Evolutionary conservation across 148 eudicot genomes (phyloP), one percentile per base, ranked within the genome.

Genomic region (Linanthus parryae): DNA sequence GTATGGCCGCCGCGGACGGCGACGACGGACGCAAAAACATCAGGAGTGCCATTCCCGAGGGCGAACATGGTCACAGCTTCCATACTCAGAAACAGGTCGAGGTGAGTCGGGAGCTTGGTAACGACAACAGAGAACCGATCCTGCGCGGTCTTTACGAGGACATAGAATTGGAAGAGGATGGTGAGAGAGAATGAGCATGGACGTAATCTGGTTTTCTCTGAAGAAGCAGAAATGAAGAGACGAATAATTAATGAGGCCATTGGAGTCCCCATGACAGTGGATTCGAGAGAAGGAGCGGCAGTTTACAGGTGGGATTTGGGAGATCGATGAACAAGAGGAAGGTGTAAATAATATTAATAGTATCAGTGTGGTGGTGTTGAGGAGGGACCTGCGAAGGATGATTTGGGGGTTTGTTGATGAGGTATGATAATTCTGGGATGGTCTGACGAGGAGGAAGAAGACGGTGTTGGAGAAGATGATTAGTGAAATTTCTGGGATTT

Each of bases 11-110:
- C 68, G 3, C 72, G 63, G 3, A 88, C 75, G 2, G 97, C 97
- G 1, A 94, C 90, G 5, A 79, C 73, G 0, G 94, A 76, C 0
- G 94, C 64, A 34, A 88, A 88, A 15, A 88, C 90, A 39, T 88
- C 97, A 0, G 97, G 97, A 2, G 97, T 94, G 1, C 97, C 97
- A 36, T 88, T 88, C 0, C 97, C 97, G 5, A 88, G 73, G 1
- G 97, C 86, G 1, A 88, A 38, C 2, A 88, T 72, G 1, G 97
- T 88, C 4, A 88, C 97, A 5, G 94, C 97, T 0, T 78, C 97
- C 82, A 88, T 79, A 0, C 84, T 79, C 0, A 89, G 86, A 0
- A 89, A 72, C 13, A 88, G 71, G 2, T 67, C 66, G 27, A 88
- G 63, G 14, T 53, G 76, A 7, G 58, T 14, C 3, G 80, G 58